Evolutionary conservation across 208 protist genomes (phyloP).

Genomic region (Trypanosoma congolense): DNA sequence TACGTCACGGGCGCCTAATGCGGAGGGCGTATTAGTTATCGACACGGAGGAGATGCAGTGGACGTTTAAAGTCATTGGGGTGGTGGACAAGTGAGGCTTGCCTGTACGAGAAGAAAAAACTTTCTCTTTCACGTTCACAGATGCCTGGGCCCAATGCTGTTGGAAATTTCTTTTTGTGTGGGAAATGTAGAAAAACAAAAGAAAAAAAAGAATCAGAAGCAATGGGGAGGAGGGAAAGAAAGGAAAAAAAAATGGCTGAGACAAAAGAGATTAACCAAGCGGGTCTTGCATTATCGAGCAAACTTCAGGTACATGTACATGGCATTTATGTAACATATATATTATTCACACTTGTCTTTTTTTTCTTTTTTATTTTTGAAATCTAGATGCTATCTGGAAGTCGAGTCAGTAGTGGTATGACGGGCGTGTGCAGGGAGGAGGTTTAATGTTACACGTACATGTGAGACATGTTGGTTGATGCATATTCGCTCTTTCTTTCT

Average conservation of each 20-base stretch:
- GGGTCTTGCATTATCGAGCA: background rate
- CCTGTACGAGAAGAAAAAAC: no score
- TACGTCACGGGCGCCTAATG: conserved; percentile 58
- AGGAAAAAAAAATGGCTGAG: background rate
- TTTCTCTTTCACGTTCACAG: no score
- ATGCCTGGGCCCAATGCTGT: background rate
- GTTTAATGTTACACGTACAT: no score
- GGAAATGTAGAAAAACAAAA: background rate
- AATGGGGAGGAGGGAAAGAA: conserved; percentile 7
- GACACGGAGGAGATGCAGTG: conserved; percentile 93
- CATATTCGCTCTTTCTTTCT: conserved; percentile 1
- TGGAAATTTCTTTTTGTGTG: no score
- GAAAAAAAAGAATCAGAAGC: background rate
- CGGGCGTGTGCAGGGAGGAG: no score
- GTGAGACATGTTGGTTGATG: no score
- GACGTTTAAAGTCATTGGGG: conserved; percentile 80
- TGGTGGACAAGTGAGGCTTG: conserved; percentile 22
- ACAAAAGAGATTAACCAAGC: background rate
- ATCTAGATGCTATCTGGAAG: no score
- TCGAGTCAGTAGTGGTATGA: no score
- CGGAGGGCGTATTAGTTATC: conserved; percentile 80
- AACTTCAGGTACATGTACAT: background rate
- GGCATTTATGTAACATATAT: no score
- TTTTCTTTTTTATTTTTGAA: no score
- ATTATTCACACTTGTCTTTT: no score